Evolutionary conservation across 148 eudicot species (phyloP), one percentile per base, ranked within the genome.

Genomic region (Vaccinium myrtillus): DNA sequence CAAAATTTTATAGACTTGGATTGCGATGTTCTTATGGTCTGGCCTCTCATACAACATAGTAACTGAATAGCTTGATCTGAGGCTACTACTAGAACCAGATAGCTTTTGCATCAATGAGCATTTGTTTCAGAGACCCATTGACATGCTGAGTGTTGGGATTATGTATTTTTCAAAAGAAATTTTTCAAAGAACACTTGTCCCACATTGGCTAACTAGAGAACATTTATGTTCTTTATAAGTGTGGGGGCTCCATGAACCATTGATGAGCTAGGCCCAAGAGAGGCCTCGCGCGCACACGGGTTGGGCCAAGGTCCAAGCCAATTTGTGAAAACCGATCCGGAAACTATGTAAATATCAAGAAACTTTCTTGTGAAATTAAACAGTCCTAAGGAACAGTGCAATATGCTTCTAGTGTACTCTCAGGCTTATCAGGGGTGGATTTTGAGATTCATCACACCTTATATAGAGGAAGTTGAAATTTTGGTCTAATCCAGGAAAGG

Each of bases 81-180:
- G 69, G 21, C 27, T 63, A 8, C 69, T 25, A 63, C 69, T 63
- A 63, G 27, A 63, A 8, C 93, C 93, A 89, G 61, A 91, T 91
- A 67, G 93, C 91, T 82, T 78, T 71, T 19, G 89, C 93, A 15
- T 85, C 73, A 30, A 91, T 89, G 30, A 91, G 89, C 91, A 76
- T 85, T 71, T 87, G 82, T 81, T 87, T 89, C 36, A 88, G 81
- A 43, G 90, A 83, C 23, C 91, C 93, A 83, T 89, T 84, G 49
- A 91, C 90, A 71, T 91, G 91, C 15, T 85, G 86, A n/a, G n/a
- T n/a, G n/a, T n/a, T n/a, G n/a, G n/a, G n/a, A n/a, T n/a, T n/a
- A n/a, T n/a, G n/a, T n/a, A n/a, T n/a, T n/a, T n/a, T n/a, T n/a
- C n/a, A n/a, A n/a, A n/a, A n/a, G n/a, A n/a, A n/a, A n/a, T n/a